Evolutionary conservation across 1,139 yeast species (phyloP).

Genomic region (Scheffersomyces insectosa): DNA sequence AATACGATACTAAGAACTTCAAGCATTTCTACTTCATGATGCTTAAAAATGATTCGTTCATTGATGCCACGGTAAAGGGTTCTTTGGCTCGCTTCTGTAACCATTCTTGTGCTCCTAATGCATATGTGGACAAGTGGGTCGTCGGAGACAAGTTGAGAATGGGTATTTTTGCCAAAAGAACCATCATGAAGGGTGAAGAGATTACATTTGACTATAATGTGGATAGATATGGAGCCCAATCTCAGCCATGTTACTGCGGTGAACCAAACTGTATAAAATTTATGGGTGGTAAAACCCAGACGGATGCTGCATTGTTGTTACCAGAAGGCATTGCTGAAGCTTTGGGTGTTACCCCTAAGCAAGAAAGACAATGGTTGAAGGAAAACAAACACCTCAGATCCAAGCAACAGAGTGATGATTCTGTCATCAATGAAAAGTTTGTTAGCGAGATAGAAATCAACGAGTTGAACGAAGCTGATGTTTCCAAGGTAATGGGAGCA

Average conservation of each 20-base stretch:
- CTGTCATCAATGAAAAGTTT: slow-evolving; percentile 63
- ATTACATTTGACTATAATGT: slow-evolving; percentile 95
- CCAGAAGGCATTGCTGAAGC: slow-evolving; percentile 88
- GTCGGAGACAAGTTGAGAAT: slow-evolving; percentile 86
- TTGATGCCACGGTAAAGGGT: slow-evolving; percentile 91
- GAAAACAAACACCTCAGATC: slow-evolving; percentile 50
- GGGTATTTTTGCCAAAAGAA: slow-evolving; percentile 91
- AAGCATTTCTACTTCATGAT: slow-evolving; percentile 96
- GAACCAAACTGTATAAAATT: slow-evolving; percentile 89
- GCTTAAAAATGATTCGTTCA: slow-evolving; percentile 89
- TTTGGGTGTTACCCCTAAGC: slow-evolving; percentile 67
- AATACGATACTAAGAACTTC: slow-evolving; percentile 69
- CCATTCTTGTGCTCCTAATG: slow-evolving; percentile 93
- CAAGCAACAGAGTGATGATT: slow-evolving; percentile 56
- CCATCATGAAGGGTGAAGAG: slow-evolving; percentile 79
- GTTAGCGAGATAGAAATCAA: slow-evolving; percentile 58
- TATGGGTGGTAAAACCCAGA: slow-evolving; percentile 95
- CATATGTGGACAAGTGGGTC: slow-evolving; percentile 96
- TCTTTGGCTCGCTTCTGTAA: slow-evolving; percentile 88
- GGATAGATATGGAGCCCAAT: slow-evolving; percentile 92
- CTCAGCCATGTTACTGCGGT: slow-evolving; percentile 94
- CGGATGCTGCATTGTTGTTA: slow-evolving; percentile 79
- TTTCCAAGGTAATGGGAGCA: slow-evolving; percentile 79
- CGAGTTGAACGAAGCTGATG: slow-evolving; percentile 58
- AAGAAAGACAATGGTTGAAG: slow-evolving; percentile 66